phyloP scores from a whole-genome alignment of 257 asterid species.

The Primulina huaijiensis region DNA sequence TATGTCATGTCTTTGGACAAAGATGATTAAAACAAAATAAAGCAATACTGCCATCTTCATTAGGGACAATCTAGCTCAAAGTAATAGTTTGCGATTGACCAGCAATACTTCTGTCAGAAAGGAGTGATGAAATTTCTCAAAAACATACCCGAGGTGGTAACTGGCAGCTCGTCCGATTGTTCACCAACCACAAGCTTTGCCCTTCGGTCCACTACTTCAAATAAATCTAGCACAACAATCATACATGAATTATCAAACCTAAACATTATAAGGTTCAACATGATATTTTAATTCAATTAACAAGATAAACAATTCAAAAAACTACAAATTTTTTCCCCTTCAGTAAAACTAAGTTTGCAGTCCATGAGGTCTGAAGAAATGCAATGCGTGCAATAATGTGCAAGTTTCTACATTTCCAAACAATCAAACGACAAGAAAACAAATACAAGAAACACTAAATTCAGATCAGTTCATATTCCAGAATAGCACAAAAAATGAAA shows the following conservation, averaged over 20 bases:
- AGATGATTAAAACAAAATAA: not conserved
- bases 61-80: not conserved
- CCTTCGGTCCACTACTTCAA: slow-evolving; percentile 93
- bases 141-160: slow-evolving; percentile 52
- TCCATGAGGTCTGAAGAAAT: not conserved
- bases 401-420: slow-evolving; percentile 17
- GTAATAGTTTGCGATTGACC: not conserved
- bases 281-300: not conserved
- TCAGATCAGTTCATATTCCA: slow-evolving; percentile 28
- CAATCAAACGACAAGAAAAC: not conserved
- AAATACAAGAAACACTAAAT: slow-evolving; percentile 22
- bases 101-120: not conserved
- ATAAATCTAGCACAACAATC: slow-evolving; percentile 58
- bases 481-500: slow-evolving; percentile 18
- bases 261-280: not conserved
- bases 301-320: not conserved
- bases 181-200: slow-evolving; percentile 94
- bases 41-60: not conserved
- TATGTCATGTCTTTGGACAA: not conserved
- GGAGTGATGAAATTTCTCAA: slow-evolving; percentile 14
- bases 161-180: slow-evolving; percentile 63
- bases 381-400: not conserved
- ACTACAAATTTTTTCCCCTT: not conserved
- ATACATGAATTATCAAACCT: slow-evolving; percentile 22
- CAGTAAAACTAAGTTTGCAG: not conserved